Percentiles rank a stretch among this genome's conserved stretches.
Conservation (phyloP, 352 stramenopile genomes). For the Globisporangium orthogonon region DNA sequence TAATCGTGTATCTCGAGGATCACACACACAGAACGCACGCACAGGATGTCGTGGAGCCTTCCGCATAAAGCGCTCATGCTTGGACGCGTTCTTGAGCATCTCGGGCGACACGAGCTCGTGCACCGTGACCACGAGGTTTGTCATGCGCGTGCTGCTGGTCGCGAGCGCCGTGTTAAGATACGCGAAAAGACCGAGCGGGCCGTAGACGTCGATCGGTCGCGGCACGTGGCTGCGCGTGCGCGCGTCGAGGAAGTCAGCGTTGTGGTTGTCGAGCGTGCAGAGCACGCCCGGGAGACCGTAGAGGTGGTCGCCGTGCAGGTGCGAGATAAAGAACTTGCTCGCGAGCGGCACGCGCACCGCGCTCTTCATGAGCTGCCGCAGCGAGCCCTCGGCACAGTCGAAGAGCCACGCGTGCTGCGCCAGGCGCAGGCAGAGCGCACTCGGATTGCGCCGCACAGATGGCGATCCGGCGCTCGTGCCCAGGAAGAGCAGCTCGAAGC, state of each 20-base stretch:
- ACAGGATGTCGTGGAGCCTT: slow-evolving; percentile 55
- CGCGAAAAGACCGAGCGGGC: slow-evolving; percentile 63
- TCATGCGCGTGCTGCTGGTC: slow-evolving; percentile 56
- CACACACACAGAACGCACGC: slow-evolving; percentile 4
- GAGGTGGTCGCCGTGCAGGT: slow-evolving; percentile 83
- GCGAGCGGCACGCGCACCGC: slow-evolving; percentile 61
- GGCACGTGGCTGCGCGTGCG: slow-evolving; percentile 37
- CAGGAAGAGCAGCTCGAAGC: slow-evolving; percentile 80
- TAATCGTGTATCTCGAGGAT: no score
- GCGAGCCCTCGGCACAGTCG: slow-evolving; percentile 78
- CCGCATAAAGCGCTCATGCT: slow-evolving; percentile 57
- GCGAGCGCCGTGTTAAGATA: slow-evolving; percentile 73
- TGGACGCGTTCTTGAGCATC: slow-evolving; percentile 35
- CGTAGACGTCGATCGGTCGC: slow-evolving; percentile 68
- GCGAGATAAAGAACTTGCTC: slow-evolving; percentile 83
- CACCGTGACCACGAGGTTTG: slow-evolving; percentile 65
- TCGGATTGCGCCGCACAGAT: slow-evolving; percentile 58
- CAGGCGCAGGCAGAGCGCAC: slow-evolving; percentile 49
- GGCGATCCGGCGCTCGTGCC: slow-evolving; percentile 76
- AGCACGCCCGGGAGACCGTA: slow-evolving; percentile 79
- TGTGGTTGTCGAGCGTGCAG: slow-evolving; percentile 81
- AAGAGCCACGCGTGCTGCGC: slow-evolving; percentile 84
- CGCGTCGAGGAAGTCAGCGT: slow-evolving; percentile 47
- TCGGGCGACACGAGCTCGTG: slow-evolving; percentile 63
- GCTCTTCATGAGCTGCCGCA: slow-evolving; percentile 79